Percentiles rank a stretch among this genome's conserved stretches.
Evolutionary conservation across 2,329 filamentous ascomycete genomes (phyloP).

Genomic region (Colletotrichum liaoningense): DNA sequence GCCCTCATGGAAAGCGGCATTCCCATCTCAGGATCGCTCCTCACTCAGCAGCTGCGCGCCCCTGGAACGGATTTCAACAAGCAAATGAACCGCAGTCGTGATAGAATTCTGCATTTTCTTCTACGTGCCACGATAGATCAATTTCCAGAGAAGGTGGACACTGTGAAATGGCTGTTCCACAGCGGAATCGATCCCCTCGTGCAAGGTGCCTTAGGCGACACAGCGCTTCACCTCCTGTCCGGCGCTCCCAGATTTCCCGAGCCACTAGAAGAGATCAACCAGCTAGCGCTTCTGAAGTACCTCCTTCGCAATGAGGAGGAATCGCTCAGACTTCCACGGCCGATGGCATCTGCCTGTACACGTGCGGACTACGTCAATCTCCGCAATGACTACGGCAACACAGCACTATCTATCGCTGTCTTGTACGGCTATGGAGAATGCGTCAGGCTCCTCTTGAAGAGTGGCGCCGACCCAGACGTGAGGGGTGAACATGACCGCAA

Average conservation of each 20-base stretch:
- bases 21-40: not conserved
- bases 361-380: not conserved
- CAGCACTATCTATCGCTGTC: not conserved
- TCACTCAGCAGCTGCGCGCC: not conserved
- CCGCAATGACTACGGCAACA: not conserved
- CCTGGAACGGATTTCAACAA: not conserved
- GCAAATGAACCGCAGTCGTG: not conserved
- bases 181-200: not conserved
- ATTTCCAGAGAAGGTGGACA: not conserved
- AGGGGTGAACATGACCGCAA: not conserved
- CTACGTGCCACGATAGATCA: not conserved
- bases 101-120: not conserved
- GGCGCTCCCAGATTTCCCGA: not conserved
- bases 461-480: not conserved
- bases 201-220: not conserved
- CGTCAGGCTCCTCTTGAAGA: not conserved
- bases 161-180: not conserved
- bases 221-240: conserved; percentile 2
- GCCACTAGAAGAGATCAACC: not conserved
- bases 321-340: not conserved
- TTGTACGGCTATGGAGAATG: not conserved
- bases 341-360: not conserved
- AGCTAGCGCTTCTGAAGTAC: not conserved
- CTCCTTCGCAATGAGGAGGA: not conserved
- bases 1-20: not conserved